A percentile compares a stretch with the other conserved stretches of the same genome.
Conservation (phyloP, 2,329 filamentous ascomycete genomes). For the Penicillium freii region DNA sequence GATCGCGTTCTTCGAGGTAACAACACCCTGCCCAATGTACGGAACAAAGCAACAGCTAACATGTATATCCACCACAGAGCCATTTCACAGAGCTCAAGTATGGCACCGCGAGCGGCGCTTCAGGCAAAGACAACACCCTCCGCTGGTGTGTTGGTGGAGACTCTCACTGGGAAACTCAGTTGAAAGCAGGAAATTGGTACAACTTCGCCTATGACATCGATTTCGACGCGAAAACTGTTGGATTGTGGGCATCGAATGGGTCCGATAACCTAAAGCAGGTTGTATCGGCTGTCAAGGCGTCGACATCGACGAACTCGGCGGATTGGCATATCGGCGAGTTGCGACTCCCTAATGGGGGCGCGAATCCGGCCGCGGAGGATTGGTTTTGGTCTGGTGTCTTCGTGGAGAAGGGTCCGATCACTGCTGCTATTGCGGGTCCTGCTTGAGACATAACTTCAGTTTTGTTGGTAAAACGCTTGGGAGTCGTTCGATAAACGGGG, state of each 20-base stretch:
- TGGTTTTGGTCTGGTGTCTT: slow-evolving; percentile 72
- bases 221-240: slow-evolving; percentile 61
- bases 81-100: slow-evolving; percentile 75
- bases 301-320: slow-evolving; percentile 63
- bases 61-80: slow-evolving; percentile 51
- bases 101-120: slow-evolving; percentile 47
- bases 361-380: slow-evolving; percentile 58
- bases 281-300: slow-evolving; percentile 59
- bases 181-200: slow-evolving; percentile 66
- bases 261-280: slow-evolving; percentile 56
- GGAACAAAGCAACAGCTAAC: not conserved
- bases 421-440: slow-evolving; percentile 39
- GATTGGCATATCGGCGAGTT: slow-evolving; percentile 73
- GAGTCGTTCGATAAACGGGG: not conserved
- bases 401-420: slow-evolving; percentile 59
- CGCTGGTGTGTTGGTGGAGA: slow-evolving; percentile 63
- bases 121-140: slow-evolving; percentile 54
- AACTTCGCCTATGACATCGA: slow-evolving; percentile 74
- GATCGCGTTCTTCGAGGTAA: slow-evolving; percentile 53
- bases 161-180: slow-evolving; percentile 62
- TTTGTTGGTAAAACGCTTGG: too few relatives aligned
- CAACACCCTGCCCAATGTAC: too few relatives aligned
- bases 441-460: not conserved
- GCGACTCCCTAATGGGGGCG: slow-evolving; percentile 59
- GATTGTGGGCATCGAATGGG: slow-evolving; percentile 69